A percentile compares a stretch with the other conserved stretches of the same genome.
Conservation (phyloP, 2,329 filamentous ascomycete species). For the Ilyonectria sp. region DNA sequence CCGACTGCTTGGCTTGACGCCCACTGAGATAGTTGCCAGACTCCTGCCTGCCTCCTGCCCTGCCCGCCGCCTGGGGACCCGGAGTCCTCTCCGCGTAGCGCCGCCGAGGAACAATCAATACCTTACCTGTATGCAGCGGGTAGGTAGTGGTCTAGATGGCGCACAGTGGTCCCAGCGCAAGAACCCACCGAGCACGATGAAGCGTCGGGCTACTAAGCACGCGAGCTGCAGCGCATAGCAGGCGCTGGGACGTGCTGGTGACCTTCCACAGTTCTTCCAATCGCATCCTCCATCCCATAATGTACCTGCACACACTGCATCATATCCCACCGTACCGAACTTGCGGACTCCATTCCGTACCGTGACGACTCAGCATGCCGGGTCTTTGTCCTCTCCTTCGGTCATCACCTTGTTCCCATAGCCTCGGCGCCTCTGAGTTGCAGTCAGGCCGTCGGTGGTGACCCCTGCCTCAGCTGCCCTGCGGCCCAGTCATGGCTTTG, state of each 20-base stretch:
- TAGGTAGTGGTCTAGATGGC: not conserved
- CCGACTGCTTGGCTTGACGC: not conserved
- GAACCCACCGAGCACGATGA: slow-evolving; percentile 22
- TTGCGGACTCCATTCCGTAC: not conserved
- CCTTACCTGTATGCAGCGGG: too few species aligned
- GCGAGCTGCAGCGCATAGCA: slow-evolving; percentile 44
- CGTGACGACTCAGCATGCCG: not conserved
- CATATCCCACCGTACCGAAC: too few species aligned
- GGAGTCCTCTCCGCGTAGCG: not conserved
- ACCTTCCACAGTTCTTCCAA: not conserved
- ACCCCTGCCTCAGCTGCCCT: slow-evolving; percentile 35
- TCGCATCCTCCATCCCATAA: not conserved
- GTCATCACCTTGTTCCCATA: slow-evolving; percentile 24
- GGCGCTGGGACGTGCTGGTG: slow-evolving; percentile 33
- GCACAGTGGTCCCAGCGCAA: slow-evolving; percentile 24
- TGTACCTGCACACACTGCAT: too few species aligned
- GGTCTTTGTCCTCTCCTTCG: not conserved
- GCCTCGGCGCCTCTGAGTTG: slow-evolving; percentile 24
- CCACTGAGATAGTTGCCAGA: not conserved
- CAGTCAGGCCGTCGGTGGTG: slow-evolving; percentile 21
- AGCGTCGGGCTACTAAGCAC: slow-evolving; percentile 28
- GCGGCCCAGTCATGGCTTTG: slow-evolving; percentile 15
- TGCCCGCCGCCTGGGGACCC: not conserved
- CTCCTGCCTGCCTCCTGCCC: not conserved
- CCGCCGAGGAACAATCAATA: not conserved